Conservation (phyloP, 2,329 filamentous ascomycete species). For the Alternaria sp. region DNA sequence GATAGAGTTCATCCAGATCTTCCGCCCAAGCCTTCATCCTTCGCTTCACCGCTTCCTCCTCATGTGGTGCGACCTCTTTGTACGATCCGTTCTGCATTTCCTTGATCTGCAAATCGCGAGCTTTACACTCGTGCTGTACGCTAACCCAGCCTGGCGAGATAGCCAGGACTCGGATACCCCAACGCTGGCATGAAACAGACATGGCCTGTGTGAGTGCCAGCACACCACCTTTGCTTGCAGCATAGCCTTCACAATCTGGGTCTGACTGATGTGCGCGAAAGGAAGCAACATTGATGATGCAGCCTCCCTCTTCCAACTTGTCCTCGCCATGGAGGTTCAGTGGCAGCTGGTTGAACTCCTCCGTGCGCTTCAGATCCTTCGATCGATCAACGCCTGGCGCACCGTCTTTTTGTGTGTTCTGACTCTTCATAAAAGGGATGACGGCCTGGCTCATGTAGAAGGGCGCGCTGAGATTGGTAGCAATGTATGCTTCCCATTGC, state of each 20-base stretch:
- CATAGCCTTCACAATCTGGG: slow-evolving; percentile 60
- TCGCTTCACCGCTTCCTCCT: slow-evolving; percentile 22
- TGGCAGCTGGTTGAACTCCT: slow-evolving; percentile 31
- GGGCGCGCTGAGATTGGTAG: slow-evolving; percentile 33
- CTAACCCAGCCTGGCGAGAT: slow-evolving; percentile 63
- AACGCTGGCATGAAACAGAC: slow-evolving; percentile 55
- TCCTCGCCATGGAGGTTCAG: slow-evolving; percentile 31
- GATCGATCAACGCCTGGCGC: slow-evolving; percentile 22
- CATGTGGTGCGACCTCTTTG: slow-evolving; percentile 28
- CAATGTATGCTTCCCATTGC: slow-evolving; percentile 36
- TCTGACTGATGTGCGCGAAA: slow-evolving; percentile 61
- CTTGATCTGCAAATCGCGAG: slow-evolving; percentile 52
- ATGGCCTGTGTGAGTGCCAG: slow-evolving; percentile 60
- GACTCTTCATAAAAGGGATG: slow-evolving; percentile 33
- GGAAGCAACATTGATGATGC: slow-evolving; percentile 58
- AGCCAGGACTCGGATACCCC: slow-evolving; percentile 57
- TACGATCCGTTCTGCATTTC: slow-evolving; percentile 27
- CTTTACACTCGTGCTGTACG: slow-evolving; percentile 55
- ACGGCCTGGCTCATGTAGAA: slow-evolving; percentile 36
- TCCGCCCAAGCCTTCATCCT: slow-evolving; percentile 54
- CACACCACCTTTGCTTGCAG: slow-evolving; percentile 60
- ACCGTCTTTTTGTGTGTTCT: slow-evolving; percentile 26
- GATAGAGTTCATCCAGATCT: slow-evolving; percentile 56
- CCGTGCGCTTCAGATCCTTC: slow-evolving; percentile 30
- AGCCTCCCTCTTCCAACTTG: slow-evolving; percentile 36